Conservation (phyloP, 345 rosid species). For the Camelina hispida region DNA sequence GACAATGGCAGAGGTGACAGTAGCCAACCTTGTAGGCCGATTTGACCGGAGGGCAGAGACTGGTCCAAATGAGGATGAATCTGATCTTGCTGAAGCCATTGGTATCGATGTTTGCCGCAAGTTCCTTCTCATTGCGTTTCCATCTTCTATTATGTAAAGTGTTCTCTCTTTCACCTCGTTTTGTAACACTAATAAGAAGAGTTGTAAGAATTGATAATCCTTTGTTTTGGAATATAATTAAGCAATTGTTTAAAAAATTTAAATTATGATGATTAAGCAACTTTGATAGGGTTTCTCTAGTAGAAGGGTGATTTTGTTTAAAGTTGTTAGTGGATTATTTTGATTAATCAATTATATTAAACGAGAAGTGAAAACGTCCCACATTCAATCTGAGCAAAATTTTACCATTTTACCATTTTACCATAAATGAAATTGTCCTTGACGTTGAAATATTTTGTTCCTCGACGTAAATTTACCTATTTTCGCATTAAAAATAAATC, state of each 20-base stretch:
- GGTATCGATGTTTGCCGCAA: constrained; percentile 35
- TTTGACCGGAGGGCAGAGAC: constrained; percentile 22
- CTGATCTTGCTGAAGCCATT: constrained; percentile 30
- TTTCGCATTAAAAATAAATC: no score
- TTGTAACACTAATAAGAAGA: background rate
- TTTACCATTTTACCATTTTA: no score
- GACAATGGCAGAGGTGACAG: constrained; percentile 11
- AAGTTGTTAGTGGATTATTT: no score
- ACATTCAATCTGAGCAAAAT: no score
- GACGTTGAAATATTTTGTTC: no score
- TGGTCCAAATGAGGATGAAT: constrained; percentile 14
- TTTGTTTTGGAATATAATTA: background rate
- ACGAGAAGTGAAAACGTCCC: no score
- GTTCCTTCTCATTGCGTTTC: constrained; percentile 24
- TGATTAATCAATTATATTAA: no score
- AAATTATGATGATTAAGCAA: no score
- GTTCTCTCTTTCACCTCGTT: background rate
- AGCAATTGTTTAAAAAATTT: background rate
- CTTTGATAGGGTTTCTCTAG: no score
- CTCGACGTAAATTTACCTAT: no score
- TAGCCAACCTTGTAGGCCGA: constrained; percentile 35
- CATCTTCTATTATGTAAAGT: background rate
- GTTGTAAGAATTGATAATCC: background rate
- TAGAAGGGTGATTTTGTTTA: no score
- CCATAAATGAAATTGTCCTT: no score